A percentile compares a stretch with the other conserved stretches of the same genome.
Evolutionary conservation across 2,329 filamentous ascomycete genomes (phyloP).

Genomic region (Arthrobotrys sinensis): DNA sequence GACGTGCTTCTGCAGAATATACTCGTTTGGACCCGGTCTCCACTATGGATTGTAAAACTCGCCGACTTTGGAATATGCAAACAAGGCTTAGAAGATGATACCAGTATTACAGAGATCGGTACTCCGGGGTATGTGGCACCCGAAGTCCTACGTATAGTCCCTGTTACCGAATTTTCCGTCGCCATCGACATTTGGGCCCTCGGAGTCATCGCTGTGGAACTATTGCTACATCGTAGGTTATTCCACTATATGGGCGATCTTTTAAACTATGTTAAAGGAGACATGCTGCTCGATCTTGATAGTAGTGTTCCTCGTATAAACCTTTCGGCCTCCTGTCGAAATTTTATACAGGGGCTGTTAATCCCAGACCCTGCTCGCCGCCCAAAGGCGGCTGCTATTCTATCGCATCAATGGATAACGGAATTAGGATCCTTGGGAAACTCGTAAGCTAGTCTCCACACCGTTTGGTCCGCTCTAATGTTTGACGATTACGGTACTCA

Average conservation of each 20-base stretch:
- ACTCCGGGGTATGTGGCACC: constrained; percentile 38
- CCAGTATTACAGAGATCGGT: constrained; percentile 21
- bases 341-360: constrained; percentile 17
- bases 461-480: neutral
- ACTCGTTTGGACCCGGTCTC: constrained; percentile 21
- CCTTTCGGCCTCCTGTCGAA: neutral
- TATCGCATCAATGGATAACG: constrained; percentile 14
- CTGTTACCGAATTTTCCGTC: constrained; percentile 7
- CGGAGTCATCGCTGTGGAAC: constrained; percentile 18
- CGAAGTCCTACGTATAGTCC: constrained; percentile 13
- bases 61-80: constrained; percentile 61
- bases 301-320: constrained; percentile 1
- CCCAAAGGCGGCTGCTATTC: constrained; percentile 5
- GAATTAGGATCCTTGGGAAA: neutral
- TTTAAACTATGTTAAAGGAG: constrained; percentile 1
- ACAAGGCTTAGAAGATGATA: constrained; percentile 41
- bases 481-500: constrained; percentile 2
- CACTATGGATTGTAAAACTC: constrained; percentile 59
- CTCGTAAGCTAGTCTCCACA: constrained; percentile 8
- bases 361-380: constrained; percentile 14
- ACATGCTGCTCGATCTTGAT: constrained; percentile 3
- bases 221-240: neutral
- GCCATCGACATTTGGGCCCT: constrained; percentile 24
- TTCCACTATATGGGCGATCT: constrained; percentile 3
- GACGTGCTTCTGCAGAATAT: constrained; percentile 24